phyloP scores from a whole-genome alignment of 1,139 yeast species.

The Magnusiomyces tetraspermus region DNA sequence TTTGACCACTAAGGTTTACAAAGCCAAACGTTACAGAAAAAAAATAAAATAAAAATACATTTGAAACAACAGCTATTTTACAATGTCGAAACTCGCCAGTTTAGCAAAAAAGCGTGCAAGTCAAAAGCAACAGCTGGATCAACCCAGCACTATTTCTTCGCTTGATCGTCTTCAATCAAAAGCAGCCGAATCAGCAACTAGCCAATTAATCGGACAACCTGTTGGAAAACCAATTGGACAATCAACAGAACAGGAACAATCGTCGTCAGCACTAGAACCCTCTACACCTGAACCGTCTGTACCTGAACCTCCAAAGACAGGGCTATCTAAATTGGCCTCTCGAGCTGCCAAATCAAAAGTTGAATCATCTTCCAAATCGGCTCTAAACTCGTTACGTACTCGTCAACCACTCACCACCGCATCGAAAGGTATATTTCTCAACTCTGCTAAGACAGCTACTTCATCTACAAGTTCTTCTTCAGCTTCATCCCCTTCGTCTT shows the following conservation, averaged over 20 bases:
- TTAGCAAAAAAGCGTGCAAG: conserved; percentile 13
- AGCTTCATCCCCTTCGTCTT: background rate
- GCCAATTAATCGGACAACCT: too few species aligned
- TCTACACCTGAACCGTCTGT: too few species aligned
- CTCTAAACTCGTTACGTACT: background rate
- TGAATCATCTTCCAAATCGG: background rate
- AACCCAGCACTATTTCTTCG: conserved; percentile 4
- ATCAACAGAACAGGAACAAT: conserved; percentile 3
- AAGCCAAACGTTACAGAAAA: too few species aligned
- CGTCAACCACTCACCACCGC: too few species aligned
- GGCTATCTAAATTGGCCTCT: conserved; percentile 5
- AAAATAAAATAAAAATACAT: too few species aligned
- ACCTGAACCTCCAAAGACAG: too few species aligned
- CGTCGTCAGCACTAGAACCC: too few species aligned
- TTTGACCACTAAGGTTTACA: too few species aligned
- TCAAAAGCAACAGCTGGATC: conserved; percentile 9
- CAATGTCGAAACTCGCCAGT: conserved; percentile 14
- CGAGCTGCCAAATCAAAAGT: background rate
- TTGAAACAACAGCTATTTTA: too few species aligned
- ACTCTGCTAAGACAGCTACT: background rate
- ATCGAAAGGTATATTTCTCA: background rate
- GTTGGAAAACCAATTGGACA: too few species aligned
- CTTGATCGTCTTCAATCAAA: conserved; percentile 8
- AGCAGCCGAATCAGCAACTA: background rate
- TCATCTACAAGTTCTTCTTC: background rate